These are phyloP conservation scores for Leptographium procerum DNA, from an alignment of 2,329 filamentous ascomycete species.

Conservation along the genomic window DNA sequence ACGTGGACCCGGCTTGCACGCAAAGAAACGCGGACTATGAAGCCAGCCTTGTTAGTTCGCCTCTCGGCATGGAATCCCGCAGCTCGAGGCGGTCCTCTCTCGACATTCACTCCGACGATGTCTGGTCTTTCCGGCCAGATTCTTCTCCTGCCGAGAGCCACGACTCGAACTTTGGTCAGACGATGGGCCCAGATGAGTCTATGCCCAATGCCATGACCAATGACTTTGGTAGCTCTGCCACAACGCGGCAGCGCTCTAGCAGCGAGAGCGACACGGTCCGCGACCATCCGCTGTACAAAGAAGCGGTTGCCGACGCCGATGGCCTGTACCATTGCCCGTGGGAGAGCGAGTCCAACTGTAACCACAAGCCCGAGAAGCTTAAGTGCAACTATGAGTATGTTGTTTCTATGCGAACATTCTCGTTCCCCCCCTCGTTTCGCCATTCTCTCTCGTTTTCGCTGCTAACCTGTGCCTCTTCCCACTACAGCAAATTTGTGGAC, in stretches of 20 bases:
- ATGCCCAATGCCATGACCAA: constrained; percentile 18
- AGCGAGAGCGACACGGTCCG: constrained; percentile 46
- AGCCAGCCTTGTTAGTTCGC: constrained; percentile 36
- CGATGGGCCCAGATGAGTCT: not conserved
- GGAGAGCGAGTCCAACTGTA: constrained; percentile 60
- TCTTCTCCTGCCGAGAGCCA: constrained; percentile 33
- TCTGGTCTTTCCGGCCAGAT: constrained; percentile 28
- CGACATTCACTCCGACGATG: constrained; percentile 39
- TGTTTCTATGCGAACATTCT: too few relatives aligned
- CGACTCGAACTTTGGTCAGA: constrained; percentile 25
- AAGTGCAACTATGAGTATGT: constrained; percentile 98
- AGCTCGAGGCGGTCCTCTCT: constrained; percentile 37
- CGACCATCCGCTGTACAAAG: constrained; percentile 62
- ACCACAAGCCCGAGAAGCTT: constrained; percentile 86
- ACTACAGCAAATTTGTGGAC: constrained; percentile 89
- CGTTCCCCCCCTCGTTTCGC: not conserved
- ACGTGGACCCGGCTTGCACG: constrained; percentile 38
- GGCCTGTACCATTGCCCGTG: constrained; percentile 92
- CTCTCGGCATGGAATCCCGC: constrained; percentile 40
- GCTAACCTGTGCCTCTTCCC: constrained; percentile 45
- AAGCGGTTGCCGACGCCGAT: constrained; percentile 51
- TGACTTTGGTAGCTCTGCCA: constrained; percentile 26
- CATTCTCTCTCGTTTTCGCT: constrained; percentile 9
- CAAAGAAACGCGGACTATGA: constrained; percentile 40
- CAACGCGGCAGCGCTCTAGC: constrained; percentile 37